Evolutionary conservation across 345 rosid genomes (phyloP), one percentile per base, ranked within the genome.

Genomic region (Eucalyptus albens): DNA sequence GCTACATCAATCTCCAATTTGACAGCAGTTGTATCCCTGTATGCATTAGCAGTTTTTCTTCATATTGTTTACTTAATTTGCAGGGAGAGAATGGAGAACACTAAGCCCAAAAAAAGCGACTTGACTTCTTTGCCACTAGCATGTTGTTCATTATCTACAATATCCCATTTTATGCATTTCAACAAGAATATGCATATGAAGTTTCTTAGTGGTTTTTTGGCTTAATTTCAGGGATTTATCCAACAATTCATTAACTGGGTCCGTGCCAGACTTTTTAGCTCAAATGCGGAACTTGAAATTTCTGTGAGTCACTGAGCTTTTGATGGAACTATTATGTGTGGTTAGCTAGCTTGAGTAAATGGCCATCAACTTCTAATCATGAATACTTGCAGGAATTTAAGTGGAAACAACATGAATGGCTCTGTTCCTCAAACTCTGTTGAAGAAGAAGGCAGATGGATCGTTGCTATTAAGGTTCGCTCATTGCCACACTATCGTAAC

Each of bases 211-310:
- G 19, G 7, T 50, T 27, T 40, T 42, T 59, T 59, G 56, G 10
- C 10, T 11, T 86, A 27, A 1, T 6, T 88, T 4, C 93, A 95
- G 98, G 92, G 97, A 96, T 89, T 91, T 95, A 50, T 96, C 98
- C 6, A 91, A 92, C 67, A 96, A 94, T 86, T 91, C 37, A 86
- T 90, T 95, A 87, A 88, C 87, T 31, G 97, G 97, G 83, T 31
- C 87, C 3, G 67, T 96, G 67, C 97, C 98, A 5, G 87, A 22
- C 1, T 89, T 92, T 88, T 89, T 96, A 1, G 89, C 93, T 5
- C 55, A 89, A 40, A 50, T 95, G 92, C 44, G 87, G 21, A 67
- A 15, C 59, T 89, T 96, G 86, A 94, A 44, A 56, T 37, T 89
- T 90, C 89, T 96, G 96, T 95, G 89, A 94, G 97, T 94, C 7